Base-by-base conservation (phyloP, 106 monocot genomes). In the Dioscorea alata region DNA sequence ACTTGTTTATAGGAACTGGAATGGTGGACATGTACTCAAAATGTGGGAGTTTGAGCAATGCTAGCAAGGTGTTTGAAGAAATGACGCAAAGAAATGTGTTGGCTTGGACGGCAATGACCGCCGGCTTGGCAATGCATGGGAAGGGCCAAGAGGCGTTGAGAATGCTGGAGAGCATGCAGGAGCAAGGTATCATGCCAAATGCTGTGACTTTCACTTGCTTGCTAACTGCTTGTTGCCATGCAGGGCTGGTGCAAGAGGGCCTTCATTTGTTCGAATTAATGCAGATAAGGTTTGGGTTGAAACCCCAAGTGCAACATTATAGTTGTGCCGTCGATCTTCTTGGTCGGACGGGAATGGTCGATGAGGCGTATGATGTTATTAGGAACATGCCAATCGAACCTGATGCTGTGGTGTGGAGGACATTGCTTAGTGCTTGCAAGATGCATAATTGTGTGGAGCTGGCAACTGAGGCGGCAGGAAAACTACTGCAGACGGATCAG, bases 11-110 rank as follows among this genome's bases (percentile, higher is more conserved):
- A 9, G 71, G 74, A 5, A 83, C 83, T 18, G 79, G 20, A 0
- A n/a, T 83, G 20, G 69, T 79, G 6, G 75, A 79, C 58, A 79
- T 79, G 79, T 79, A 79, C 68, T 66, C 83, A 20, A 83, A 83
- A 56, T 83, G 79, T 19, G 79, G 83, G 23, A 78, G 71, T 59
- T 49, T 83, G 15, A 49, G 4, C 56, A 79, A 51, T 25, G 79
- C 83, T 57, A 25, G 4, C 14, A 62, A 28, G 16, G 19, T 70
- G 62, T 83, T 83, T 57, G 53, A 52, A 8, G 51, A 35, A 19
- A 72, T 68, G 67, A 51, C 23, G 1, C 58, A 66, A 16, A 75
- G 53, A 57, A 79, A 83, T 34, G 75, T 79, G 66, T 56, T 79
- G 62, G 72, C 79, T 6, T 83, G 83, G 83, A 83, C 71, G 1